Percentiles rank a stretch among this genome's conserved stretches.
Evolutionary conservation across 306 rosid genomes (phyloP).

Genomic region (Malus asiatica): DNA sequence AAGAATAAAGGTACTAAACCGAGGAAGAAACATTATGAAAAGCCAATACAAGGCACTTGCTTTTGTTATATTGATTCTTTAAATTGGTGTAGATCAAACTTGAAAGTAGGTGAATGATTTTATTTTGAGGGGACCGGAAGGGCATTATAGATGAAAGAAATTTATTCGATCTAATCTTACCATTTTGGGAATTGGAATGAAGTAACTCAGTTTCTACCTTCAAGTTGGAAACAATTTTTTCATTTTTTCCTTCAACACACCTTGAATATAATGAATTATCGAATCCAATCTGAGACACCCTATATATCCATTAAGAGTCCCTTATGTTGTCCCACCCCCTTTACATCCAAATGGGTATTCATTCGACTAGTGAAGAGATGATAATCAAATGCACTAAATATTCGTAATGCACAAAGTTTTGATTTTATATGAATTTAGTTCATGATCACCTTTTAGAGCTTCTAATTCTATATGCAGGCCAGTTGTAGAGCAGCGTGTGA

Average conservation of each 20-base stretch:
- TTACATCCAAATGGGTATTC: not conserved
- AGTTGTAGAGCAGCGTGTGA: not conserved
- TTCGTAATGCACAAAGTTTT: not conserved
- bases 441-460: not conserved
- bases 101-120: no score
- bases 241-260: not conserved
- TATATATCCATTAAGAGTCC: not conserved
- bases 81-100: no score
- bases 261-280: not conserved
- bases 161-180: no score
- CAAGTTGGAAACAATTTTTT: no score
- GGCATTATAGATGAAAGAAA: no score
- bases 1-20: not conserved
- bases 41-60: not conserved
- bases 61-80: no score
- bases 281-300: not conserved
- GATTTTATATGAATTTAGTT: not conserved
- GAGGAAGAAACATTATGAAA: not conserved
- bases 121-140: no score
- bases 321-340: not conserved
- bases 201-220: not conserved
- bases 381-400: not conserved
- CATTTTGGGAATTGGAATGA: no score
- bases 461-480: not conserved
- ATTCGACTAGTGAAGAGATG: not conserved